Evolutionary conservation across 2,329 filamentous ascomycete genomes (phyloP), one percentile per base, ranked within the genome.

Genomic region (Aureobasidium melanogenum): DNA sequence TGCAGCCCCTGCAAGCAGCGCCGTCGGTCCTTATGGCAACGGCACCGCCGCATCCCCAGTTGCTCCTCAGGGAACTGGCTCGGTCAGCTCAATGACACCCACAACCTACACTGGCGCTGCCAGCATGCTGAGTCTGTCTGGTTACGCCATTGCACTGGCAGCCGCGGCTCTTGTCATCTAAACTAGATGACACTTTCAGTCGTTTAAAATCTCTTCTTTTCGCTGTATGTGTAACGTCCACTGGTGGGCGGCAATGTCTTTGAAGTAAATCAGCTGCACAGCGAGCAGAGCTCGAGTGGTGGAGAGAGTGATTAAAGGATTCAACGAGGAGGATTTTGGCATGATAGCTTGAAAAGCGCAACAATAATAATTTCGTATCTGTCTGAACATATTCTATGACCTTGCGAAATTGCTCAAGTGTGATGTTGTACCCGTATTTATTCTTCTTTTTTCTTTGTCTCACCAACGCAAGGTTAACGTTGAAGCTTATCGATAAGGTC

Each of bases 401-500:
- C 24, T 9, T 26, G 14, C 6, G 3, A 17, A 9, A 43, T 24
- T 6, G 39, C 5, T 24, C 5, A 14, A 24, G 19, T 10, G 6
- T 22, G 19, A 14, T 5, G 8, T n/a, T n/a, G n/a, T n/a, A n/a
- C n/a, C n/a, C n/a, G 30, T 36, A 36, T 12, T 43, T 24, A 14
- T 30, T 30, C 2, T 19, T 30, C 28, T 39, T 6, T 54, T 14
- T 17, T 14, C 10, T 39, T 19, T 41, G 28, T 30, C 22, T 28
- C 24, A 39, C 22, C 15, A 10, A 3, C 14, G 44, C 15, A 8
- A 41, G 22, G 36, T 5, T 8, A 51, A 22, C 19, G 34, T 17
- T 8, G 4, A 24, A 28, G 56, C 56, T 59, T 60, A 60, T 60
- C 58, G 58, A 60, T 60, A 60, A 60, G 58, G 47, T 41, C 50